Conservation (phyloP, 2,329 filamentous ascomycete genomes). For the Cercospora canescens region DNA sequence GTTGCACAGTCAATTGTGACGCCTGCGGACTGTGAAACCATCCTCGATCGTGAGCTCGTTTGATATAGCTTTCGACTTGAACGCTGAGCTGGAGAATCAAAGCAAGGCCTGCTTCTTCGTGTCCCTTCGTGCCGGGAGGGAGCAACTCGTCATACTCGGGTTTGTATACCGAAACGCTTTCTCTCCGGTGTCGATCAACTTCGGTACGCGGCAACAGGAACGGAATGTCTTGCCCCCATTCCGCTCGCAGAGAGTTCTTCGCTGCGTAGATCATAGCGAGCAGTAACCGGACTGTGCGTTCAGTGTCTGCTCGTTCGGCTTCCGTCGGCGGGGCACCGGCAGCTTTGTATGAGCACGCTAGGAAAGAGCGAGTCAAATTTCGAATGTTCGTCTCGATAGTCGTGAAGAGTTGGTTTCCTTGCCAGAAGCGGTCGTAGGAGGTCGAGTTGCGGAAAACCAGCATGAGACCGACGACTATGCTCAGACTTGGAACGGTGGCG, state of each 20-base stretch:
- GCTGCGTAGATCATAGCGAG: slow-evolving; percentile 64
- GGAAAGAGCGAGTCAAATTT: slow-evolving; percentile 59
- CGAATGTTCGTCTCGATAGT: slow-evolving; percentile 59
- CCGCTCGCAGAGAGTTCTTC: slow-evolving; percentile 64
- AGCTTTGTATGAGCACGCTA: slow-evolving; percentile 46
- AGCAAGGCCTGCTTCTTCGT: slow-evolving; percentile 60
- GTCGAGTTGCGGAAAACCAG: slow-evolving; percentile 67
- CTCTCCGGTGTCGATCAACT: slow-evolving; percentile 28
- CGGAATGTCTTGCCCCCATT: slow-evolving; percentile 55
- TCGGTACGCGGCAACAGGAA: slow-evolving; percentile 26
- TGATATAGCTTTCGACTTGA: slow-evolving; percentile 61
- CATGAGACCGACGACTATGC: slow-evolving; percentile 67
- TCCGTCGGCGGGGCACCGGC: slow-evolving; percentile 36
- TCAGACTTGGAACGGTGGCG: slow-evolving; percentile 62
- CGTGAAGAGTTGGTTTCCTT: slow-evolving; percentile 50
- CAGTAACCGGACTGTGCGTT: slow-evolving; percentile 58
- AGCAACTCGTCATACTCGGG: slow-evolving; percentile 39
- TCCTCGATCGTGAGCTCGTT: slow-evolving; percentile 54
- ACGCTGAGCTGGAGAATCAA: slow-evolving; percentile 62
- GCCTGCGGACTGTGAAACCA: slow-evolving; percentile 64
- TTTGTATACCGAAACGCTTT: slow-evolving; percentile 33
- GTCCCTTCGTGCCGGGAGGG: slow-evolving; percentile 35
- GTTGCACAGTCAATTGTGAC: slow-evolving; percentile 57
- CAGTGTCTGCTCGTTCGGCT: slow-evolving; percentile 57
- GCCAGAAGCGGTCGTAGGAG: slow-evolving; percentile 65